A percentile compares a stretch with the other conserved stretches of the same genome.
Evolutionary conservation across 73 alveolate genomes (phyloP).

Genomic region (Durusdinium trenchii): DNA sequence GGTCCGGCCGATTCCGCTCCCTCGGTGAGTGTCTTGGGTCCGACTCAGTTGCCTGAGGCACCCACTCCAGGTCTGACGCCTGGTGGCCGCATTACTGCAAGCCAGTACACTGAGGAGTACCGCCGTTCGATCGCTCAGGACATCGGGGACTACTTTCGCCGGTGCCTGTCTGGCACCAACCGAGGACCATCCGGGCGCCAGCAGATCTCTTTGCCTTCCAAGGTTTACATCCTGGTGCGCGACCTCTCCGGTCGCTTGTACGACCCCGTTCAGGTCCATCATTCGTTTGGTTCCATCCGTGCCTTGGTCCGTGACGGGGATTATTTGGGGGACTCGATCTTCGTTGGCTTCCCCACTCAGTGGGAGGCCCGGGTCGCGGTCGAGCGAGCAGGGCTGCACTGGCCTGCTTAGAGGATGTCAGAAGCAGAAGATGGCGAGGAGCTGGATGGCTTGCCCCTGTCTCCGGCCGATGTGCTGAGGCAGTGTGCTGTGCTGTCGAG

Average conservation of each 20-base stretch:
- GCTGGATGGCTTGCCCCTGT: background rate
- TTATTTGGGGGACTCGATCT: background rate
- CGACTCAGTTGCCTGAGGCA: no score
- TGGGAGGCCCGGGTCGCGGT: background rate
- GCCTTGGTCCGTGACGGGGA: background rate
- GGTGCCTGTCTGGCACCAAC: background rate
- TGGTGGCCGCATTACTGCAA: no score
- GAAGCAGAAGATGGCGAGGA: background rate
- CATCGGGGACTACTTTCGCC: background rate
- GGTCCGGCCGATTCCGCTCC: no score
- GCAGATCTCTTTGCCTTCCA: background rate
- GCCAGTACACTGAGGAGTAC: no score
- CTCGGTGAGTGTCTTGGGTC: no score
- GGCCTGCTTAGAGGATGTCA: background rate
- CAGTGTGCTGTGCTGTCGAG: background rate
- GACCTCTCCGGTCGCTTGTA: background rate
- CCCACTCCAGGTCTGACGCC: no score
- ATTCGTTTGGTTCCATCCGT: background rate
- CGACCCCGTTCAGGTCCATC: background rate
- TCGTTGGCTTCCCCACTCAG: background rate
- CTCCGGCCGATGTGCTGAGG: background rate
- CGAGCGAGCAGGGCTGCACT: background rate
- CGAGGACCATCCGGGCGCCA: background rate
- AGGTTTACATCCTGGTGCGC: background rate
- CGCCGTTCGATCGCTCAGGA: background rate